Percentiles rank a stretch among this genome's conserved stretches.
Evolutionary conservation across 176 grass and related monocot species (phyloP).

Genomic region (Triticum dicoccoides): DNA sequence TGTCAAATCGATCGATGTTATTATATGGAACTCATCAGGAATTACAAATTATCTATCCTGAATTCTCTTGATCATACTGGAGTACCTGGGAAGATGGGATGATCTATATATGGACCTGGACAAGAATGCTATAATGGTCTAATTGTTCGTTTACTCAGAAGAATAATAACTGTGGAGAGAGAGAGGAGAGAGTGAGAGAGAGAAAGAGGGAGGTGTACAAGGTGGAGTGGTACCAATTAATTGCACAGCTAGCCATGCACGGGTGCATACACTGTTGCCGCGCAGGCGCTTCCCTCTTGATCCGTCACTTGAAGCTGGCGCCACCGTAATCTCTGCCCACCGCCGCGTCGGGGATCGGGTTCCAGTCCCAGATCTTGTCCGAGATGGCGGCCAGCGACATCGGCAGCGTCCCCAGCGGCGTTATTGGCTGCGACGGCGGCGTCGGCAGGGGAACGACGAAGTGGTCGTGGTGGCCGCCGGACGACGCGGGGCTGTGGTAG

Average conservation of each 20-base stretch:
- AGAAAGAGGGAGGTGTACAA: not conserved
- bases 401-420: slow-evolving; percentile 41
- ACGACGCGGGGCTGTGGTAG: not conserved
- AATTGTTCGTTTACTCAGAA: slow-evolving; percentile 34
- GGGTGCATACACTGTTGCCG: slow-evolving; percentile 27
- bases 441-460: slow-evolving; percentile 43
- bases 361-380: slow-evolving; percentile 98
- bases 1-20: slow-evolving; percentile 14
- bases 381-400: slow-evolving; percentile 57
- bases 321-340: slow-evolving; percentile 47
- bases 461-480: slow-evolving; percentile 25
- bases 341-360: slow-evolving; percentile 43
- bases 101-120: slow-evolving; percentile 25
- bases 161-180: slow-evolving; percentile 7
- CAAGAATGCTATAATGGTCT: slow-evolving; percentile 24
- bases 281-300: not conserved
- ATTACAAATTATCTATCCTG: slow-evolving; percentile 37
- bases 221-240: not conserved
- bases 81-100: not conserved
- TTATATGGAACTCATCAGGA: slow-evolving; percentile 41
- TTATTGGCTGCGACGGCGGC: slow-evolving; percentile 11
- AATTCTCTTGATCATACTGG: slow-evolving; percentile 19
- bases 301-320: slow-evolving; percentile 61
- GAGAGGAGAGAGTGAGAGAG: not conserved
- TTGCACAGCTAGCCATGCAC: not conserved